Conservation (phyloP, 208 protist genomes). For the Wallacemonas sp. region DNA sequence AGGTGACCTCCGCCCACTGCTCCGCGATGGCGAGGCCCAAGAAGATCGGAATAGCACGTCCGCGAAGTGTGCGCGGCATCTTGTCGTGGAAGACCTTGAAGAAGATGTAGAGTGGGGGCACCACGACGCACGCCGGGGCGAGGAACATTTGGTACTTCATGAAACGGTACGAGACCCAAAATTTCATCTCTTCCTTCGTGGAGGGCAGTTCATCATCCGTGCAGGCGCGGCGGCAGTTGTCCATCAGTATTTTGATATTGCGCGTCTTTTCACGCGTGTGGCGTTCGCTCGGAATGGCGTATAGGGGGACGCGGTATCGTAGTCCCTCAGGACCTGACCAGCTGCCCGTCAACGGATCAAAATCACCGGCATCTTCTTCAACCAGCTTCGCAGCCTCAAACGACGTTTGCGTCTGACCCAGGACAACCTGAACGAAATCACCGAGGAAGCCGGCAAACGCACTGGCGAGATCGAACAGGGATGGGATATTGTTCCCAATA, state of each 20-base stretch:
- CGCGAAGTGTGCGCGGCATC: conserved; percentile 55
- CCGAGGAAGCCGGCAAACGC: conserved; percentile 60
- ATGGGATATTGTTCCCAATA: conserved; percentile 80
- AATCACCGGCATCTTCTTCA: conserved; percentile 57
- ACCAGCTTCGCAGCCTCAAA: conserved; percentile 65
- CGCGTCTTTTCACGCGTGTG: conserved; percentile 77
- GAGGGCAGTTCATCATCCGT: conserved; percentile 80
- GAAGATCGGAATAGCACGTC: conserved; percentile 70
- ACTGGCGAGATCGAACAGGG: conserved; percentile 76
- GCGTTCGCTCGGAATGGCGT: conserved; percentile 80
- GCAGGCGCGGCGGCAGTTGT: conserved; percentile 87
- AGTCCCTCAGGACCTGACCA: conserved; percentile 79
- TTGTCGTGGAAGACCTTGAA: conserved; percentile 80
- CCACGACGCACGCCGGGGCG: conserved; percentile 67
- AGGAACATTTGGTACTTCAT: conserved; percentile 90
- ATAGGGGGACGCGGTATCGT: conserved; percentile 80
- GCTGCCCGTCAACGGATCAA: conserved; percentile 66
- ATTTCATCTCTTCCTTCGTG: conserved; percentile 83
- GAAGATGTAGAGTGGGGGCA: conserved; percentile 85
- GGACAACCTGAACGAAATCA: conserved; percentile 78
- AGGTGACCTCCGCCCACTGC: conserved; percentile 82
- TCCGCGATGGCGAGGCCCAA: conserved; percentile 70
- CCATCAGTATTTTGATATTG: conserved; percentile 91
- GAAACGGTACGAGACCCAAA: conserved; percentile 88
- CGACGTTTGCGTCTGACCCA: conserved; percentile 66